Evolutionary conservation across 768 basidiomycete species (phyloP).

Genomic region (Mycena amicta): DNA sequence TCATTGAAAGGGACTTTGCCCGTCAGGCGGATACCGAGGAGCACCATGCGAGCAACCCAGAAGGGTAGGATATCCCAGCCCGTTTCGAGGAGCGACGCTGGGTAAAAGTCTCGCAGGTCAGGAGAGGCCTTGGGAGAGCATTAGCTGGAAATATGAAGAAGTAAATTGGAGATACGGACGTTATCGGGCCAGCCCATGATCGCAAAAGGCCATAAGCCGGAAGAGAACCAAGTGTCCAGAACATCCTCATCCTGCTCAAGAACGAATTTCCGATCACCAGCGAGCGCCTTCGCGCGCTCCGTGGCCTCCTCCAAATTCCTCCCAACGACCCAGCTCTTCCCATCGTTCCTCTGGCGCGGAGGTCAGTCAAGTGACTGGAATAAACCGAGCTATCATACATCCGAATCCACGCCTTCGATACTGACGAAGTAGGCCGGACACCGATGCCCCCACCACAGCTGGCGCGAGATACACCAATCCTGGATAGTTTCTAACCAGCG

Average conservation of each 20-base stretch:
- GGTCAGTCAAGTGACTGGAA: not conserved
- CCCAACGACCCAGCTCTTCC: constrained; percentile 90
- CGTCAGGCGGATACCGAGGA: constrained; percentile 89
- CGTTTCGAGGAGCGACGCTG: constrained; percentile 89
- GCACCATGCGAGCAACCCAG: constrained; percentile 99
- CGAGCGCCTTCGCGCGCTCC: constrained; percentile 69
- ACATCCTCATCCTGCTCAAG: constrained; percentile 96
- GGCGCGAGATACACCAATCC: constrained; percentile 99
- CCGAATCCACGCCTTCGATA: constrained; percentile 73
- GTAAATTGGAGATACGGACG: constrained; percentile 38
- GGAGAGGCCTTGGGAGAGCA: constrained; percentile 64
- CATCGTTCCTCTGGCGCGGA: constrained; percentile 57
- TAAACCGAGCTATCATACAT: constrained; percentile 47
- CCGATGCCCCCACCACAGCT: constrained; percentile 99
- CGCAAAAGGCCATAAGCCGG: constrained; percentile 95
- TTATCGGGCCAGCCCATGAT: constrained; percentile 98
- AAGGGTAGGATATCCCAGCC: constrained; percentile 99
- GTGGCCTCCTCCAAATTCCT: constrained; percentile 77
- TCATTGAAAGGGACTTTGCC: constrained; percentile 92
- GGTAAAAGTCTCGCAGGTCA: constrained; percentile 84
- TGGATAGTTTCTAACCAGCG: constrained; percentile 94
- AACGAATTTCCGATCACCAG: constrained; percentile 65
- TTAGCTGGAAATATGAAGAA: too few relatives aligned
- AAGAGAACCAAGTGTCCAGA: constrained; percentile 99
- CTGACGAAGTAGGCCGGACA: constrained; percentile 92